Evolutionary conservation across 2,329 filamentous ascomycete species (phyloP).

Genomic region (Exophiala phaeomuriformis): DNA sequence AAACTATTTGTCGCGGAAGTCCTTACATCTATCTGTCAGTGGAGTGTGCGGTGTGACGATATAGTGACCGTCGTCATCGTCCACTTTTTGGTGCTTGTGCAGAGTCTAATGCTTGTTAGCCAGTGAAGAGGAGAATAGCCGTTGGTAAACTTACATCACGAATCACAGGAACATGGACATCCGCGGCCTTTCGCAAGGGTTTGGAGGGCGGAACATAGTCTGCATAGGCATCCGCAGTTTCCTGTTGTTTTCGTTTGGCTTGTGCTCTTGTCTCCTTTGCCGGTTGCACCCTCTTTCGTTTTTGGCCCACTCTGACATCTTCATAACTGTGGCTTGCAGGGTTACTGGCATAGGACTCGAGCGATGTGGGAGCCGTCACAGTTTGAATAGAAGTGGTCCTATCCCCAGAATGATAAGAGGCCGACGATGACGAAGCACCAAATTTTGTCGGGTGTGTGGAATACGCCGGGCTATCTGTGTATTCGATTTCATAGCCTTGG

Average conservation of each 20-base stretch:
- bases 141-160: conserved; percentile 46
- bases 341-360: conserved; percentile 57
- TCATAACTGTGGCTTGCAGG: conserved; percentile 53
- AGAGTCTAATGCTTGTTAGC: conserved; percentile 35
- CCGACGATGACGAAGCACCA: conserved; percentile 57
- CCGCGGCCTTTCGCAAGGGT: conserved; percentile 81
- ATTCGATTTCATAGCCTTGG: conserved; percentile 62
- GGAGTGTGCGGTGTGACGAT: conserved; percentile 82
- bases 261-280: conserved; percentile 76
- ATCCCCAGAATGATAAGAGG: conserved; percentile 67
- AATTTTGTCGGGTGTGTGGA: conserved; percentile 68
- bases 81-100: conserved; percentile 62
- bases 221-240: conserved; percentile 62
- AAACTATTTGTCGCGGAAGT: conserved; percentile 2
- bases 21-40: conserved; percentile 82
- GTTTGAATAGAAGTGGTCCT: conserved; percentile 77
- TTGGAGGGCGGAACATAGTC: conserved; percentile 81
- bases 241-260: conserved; percentile 68
- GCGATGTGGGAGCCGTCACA: conserved; percentile 73
- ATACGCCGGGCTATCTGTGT: conserved; percentile 63
- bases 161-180: conserved; percentile 58
- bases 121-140: background rate
- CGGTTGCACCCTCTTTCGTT: conserved; percentile 72
- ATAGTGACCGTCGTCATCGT: conserved; percentile 96
- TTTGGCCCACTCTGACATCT: conserved; percentile 67